These are phyloP conservation scores for Margaritispora aquatica DNA, from an alignment of 495 filamentous ascomycete species.

Conservation along the genomic window DNA sequence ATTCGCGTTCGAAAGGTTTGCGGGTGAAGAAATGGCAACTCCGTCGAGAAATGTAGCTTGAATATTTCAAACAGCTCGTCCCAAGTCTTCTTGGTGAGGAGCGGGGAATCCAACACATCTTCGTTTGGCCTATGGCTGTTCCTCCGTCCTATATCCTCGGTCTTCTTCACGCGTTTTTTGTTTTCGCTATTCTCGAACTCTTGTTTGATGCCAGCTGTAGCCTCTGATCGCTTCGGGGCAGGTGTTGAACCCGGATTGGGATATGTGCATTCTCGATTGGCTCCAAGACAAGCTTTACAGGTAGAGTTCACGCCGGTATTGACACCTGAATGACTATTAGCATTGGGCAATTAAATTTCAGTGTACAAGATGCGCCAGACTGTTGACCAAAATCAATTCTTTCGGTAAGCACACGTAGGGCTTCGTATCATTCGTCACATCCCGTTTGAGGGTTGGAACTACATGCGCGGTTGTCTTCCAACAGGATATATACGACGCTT, in stretches of 20 bases:
- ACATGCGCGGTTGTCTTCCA: neutral
- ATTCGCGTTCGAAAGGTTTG: conserved; percentile 61
- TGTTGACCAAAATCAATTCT: no score
- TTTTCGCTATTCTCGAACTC: conserved; percentile 57
- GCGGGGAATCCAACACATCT: conserved; percentile 42
- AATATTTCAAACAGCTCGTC: conserved; percentile 72
- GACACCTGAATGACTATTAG: conserved; percentile 29
- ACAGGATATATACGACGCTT: neutral
- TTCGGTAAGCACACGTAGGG: no score
- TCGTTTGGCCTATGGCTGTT: conserved; percentile 33
- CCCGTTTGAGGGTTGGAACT: neutral
- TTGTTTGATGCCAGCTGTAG: conserved; percentile 45
- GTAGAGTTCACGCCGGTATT: conserved; percentile 69
- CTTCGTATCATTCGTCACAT: no score
- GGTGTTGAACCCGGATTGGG: conserved; percentile 52
- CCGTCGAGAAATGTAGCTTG: conserved; percentile 73
- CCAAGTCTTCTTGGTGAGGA: conserved; percentile 65
- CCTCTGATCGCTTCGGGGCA: conserved; percentile 50
- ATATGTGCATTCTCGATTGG: conserved; percentile 73
- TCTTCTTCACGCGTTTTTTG: conserved; percentile 48
- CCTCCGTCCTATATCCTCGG: conserved; percentile 38
- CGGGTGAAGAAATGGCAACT: conserved; percentile 77
- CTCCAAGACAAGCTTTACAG: conserved; percentile 72
- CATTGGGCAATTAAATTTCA: no score
- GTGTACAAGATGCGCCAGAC: no score